Base-by-base conservation (phyloP, 495 filamentous ascomycete genomes). In the Penicillium pancosmium region DNA sequence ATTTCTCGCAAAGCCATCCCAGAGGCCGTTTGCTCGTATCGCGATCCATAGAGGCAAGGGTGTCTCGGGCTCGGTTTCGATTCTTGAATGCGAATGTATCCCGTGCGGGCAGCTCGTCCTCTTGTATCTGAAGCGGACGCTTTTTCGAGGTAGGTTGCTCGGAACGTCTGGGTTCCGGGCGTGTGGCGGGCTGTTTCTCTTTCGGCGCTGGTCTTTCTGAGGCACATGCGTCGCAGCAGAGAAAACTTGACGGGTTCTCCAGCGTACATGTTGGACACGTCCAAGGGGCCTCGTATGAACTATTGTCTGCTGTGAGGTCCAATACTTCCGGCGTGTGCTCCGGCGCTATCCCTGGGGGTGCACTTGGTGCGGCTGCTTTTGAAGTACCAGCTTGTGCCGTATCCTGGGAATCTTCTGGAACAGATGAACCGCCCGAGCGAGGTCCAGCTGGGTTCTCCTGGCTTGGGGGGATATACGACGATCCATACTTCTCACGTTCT, bases 191-290 rank as follows among this genome's bases (percentile, higher is more conserved):
- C 15, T 50, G 19, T 3, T 49, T 52, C 36, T 59, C 19, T 55
- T 63, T 60, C 16, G 75, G 67, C 13, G 74, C 77, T 0, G 86
- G 80, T 44, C 89, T 80, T 66, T 91, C 87, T 1, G 78, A 74
- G 6, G 80, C 86, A 67, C 93, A 97, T 3, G 85, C 91, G 64
- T 93, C 92, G 69, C 93, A 97, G 62, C 80, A 82, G 10, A 90
- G 78, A 61, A 80, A 91, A 21, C 73, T 82, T 27, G 80, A 60
- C 3, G 89, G 86, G 64, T 98, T 98, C 50, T 86, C 83, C n/a
- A 94, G 80, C 0, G 93, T 98, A 67, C 93, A 97, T 34, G 85
- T 79, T 19, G 78, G 77, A 61, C 93, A 98, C 11, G 81, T 78
- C 93, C 93, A 97, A 36, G 80, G 75, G 43, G 57, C 27, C 6